phyloP scores from a whole-genome alignment of 805 yeast genomes.

The Yamadazyma tumulicola region DNA sequence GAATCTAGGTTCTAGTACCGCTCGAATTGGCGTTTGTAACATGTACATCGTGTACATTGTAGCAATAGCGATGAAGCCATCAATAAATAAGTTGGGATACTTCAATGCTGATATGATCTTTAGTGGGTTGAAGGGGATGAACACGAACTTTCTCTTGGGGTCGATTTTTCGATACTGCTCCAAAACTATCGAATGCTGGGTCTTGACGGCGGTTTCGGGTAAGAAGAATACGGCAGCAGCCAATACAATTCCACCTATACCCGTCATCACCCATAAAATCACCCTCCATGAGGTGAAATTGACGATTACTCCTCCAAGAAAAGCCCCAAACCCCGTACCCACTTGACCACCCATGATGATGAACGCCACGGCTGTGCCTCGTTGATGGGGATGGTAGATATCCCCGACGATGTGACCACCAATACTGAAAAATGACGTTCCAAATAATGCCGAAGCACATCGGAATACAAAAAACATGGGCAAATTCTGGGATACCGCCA shows the following conservation, averaged over 20 bases:
- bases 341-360: slow-evolving; percentile 48
- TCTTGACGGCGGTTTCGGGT: slow-evolving; percentile 43
- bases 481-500: slow-evolving; percentile 48
- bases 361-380: slow-evolving; percentile 52
- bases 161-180: slow-evolving; percentile 16
- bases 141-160: slow-evolving; percentile 31
- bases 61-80: slow-evolving; percentile 39
- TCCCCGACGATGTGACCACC: slow-evolving; percentile 54
- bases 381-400: slow-evolving; percentile 44
- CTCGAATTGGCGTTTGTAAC: slow-evolving; percentile 52
- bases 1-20: slow-evolving; percentile 55
- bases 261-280: slow-evolving; percentile 48
- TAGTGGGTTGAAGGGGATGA: slow-evolving; percentile 45
- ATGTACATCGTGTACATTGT: slow-evolving; percentile 49
- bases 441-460: slow-evolving; percentile 48
- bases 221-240: slow-evolving; percentile 35
- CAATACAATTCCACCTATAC: slow-evolving; percentile 35
- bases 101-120: slow-evolving; percentile 40
- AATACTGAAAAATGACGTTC: slow-evolving; percentile 52
- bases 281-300: slow-evolving; percentile 52
- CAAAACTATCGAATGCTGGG: slow-evolving; percentile 23
- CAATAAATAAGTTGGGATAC: slow-evolving; percentile 42
- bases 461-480: slow-evolving; percentile 55
- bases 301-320: slow-evolving; percentile 50
- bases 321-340: slow-evolving; percentile 54